These are phyloP conservation scores for Candida maris DNA, from an alignment of 805 yeast species.

Conservation along the genomic window DNA sequence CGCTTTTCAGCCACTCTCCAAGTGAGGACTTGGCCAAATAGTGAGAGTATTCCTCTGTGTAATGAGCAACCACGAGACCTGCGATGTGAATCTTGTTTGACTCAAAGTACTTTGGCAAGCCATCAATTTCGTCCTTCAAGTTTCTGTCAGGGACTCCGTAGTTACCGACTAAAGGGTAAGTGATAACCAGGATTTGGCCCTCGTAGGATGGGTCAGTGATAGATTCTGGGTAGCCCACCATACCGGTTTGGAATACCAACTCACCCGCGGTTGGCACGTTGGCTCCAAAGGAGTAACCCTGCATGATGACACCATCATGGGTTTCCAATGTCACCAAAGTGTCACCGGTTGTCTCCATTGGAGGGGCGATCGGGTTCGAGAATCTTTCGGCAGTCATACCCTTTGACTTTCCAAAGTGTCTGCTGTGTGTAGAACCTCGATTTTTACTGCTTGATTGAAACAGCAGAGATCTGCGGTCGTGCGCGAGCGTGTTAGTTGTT, in stretches of 20 bases:
- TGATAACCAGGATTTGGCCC: slow-evolving; percentile 95
- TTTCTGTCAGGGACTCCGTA: slow-evolving; percentile 97
- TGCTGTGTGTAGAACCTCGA: background rate
- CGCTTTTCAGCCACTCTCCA: slow-evolving; percentile 88
- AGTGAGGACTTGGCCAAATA: slow-evolving; percentile 88
- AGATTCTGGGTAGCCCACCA: slow-evolving; percentile 99
- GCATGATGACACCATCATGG: slow-evolving; percentile 78
- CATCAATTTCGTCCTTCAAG: slow-evolving; percentile 67
- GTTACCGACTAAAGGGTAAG: slow-evolving; percentile 96
- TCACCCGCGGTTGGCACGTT: slow-evolving; percentile 88
- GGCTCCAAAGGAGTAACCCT: slow-evolving; percentile 98
- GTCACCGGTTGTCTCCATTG: slow-evolving; percentile 79
- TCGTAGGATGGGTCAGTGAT: slow-evolving; percentile 97
- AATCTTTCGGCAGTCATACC: slow-evolving; percentile 41
- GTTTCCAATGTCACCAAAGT: slow-evolving; percentile 84
- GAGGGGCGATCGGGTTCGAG: slow-evolving; percentile 85
- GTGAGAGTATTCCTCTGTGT: slow-evolving; percentile 95
- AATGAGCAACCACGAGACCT: slow-evolving; percentile 94
- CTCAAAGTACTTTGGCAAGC: slow-evolving; percentile 89
- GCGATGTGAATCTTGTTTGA: slow-evolving; percentile 90
- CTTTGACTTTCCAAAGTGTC: slow-evolving; percentile 1
- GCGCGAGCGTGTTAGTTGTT: slow-evolving; percentile 2
- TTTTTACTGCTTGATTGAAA: background rate
- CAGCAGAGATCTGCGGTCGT: background rate
- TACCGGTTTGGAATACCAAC: slow-evolving; percentile 98